phyloP scores from a whole-genome alignment of 148 eudicot genomes.

The Chenopodium berlandieri region DNA sequence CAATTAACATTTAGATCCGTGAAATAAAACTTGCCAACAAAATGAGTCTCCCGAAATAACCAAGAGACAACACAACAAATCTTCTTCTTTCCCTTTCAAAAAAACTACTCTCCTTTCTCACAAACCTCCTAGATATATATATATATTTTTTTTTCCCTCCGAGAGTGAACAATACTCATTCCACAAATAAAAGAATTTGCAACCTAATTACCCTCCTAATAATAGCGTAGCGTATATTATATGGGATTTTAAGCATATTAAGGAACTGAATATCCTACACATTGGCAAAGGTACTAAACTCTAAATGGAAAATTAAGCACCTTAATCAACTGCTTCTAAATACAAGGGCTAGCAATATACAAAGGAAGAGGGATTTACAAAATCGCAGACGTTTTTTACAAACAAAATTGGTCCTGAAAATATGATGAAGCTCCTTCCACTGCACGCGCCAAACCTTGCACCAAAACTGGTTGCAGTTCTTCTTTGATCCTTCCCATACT shows the following conservation, averaged over 20 bases:
- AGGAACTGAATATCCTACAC: not conserved
- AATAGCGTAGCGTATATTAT: not conserved
- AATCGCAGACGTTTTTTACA: constrained; percentile 13
- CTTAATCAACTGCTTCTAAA: constrained; percentile 15
- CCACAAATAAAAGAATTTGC: constrained; percentile 27
- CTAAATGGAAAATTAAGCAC: constrained; percentile 6
- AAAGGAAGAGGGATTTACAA: constrained; percentile 19
- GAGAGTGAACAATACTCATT: constrained; percentile 3
- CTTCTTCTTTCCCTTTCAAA: not conserved
- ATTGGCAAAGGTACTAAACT: not conserved
- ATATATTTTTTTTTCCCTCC: not conserved
- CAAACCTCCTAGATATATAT: not conserved
- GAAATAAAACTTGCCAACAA: not conserved
- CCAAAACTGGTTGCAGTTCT: constrained; percentile 9
- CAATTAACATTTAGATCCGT: too few species aligned
- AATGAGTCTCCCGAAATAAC: not conserved
- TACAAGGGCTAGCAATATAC: constrained; percentile 10
- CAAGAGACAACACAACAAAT: not conserved
- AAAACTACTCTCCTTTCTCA: not conserved
- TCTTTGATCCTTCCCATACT: constrained; percentile 18
- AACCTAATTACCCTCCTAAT: constrained; percentile 3
- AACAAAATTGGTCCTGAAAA: not conserved
- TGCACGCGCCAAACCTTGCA: not conserved
- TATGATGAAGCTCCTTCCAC: constrained; percentile 2
- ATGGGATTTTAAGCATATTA: not conserved